Base-by-base conservation (phyloP, 495 filamentous ascomycete genomes). In the Cladorrhinum samala region DNA sequence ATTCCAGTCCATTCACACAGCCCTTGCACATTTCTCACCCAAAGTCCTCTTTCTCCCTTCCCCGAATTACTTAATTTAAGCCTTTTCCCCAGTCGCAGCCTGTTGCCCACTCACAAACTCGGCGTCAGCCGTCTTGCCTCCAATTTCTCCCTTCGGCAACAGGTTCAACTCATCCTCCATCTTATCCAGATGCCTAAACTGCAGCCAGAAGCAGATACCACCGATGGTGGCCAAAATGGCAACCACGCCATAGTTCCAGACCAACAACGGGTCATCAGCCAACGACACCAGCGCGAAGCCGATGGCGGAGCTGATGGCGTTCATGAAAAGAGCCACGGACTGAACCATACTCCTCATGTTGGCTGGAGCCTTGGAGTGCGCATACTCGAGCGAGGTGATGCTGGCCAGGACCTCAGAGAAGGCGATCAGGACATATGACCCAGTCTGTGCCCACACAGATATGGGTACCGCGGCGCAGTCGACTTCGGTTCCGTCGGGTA, bases 261-360 rank as follows among this genome's bases (percentile, higher is more conserved):
- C 69, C n/a, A 91, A 72, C 2, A 83, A 62, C 0, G 87, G 87
- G 59, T 91, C 87, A 8, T 68, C 72, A n/a, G 82, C 75, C 1
- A 88, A 69, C 4, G 77, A 70, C 13, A 82, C 76, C n/a, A 89
- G 70, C 0, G 85, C 85, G 67, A 88, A 77, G 8, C 82, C 83
- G 41, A 91, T 73, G 16, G 86, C 85, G 16, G 82, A 71, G 0
- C 81, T 79, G 64, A 90, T 75, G 30, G 87, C 87, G 40, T 77
- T 83, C 69, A 80, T 83, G 68, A 89, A 86, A 39, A 88, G 76
- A 24, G 77, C 77, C 38, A 89, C 68, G 4, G 83, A 78, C 59
- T 82, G 82, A 19, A 91, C 83, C 30, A 89, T 76, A 9, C 83
- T 85, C 9, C 84, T 77, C 85, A 91, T 88, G 67, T 84, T 88